Evolutionary conservation across 176 grass and related monocot genomes (phyloP).

Genomic region (Carex pumila): DNA sequence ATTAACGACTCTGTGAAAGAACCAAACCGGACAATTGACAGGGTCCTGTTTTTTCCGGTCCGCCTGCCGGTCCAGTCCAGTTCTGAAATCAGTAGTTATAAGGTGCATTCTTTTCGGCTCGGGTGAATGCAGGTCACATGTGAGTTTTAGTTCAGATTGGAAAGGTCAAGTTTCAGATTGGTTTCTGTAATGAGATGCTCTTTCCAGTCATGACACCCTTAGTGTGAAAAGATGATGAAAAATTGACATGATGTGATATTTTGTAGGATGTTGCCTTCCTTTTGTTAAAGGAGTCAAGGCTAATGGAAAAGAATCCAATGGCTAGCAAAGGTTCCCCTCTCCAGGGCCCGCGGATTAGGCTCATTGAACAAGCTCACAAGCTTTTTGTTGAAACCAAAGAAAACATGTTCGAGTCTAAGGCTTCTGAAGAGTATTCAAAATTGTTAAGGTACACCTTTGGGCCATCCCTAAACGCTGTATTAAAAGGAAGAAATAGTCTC

Average conservation of each 20-base stretch:
- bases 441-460: conserved; percentile 54
- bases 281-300: conserved; percentile 87
- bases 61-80: too few relatives aligned
- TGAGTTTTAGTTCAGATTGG: neutral
- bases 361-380: conserved; percentile 75
- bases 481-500: neutral
- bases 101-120: neutral
- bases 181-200: neutral
- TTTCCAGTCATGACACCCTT: neutral
- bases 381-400: conserved; percentile 97
- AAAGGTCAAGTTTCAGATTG: neutral
- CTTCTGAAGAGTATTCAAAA: conserved; percentile 85
- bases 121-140: neutral
- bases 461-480: neutral
- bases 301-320: conserved; percentile 85
- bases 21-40: too few relatives aligned
- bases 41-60: too few relatives aligned
- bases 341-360: conserved; percentile 68
- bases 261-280: conserved; percentile 94
- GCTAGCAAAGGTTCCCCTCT: conserved; percentile 86
- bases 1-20: too few relatives aligned
- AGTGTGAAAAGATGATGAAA: neutral
- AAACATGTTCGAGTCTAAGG: conserved; percentile 75
- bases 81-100: neutral
- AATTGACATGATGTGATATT: neutral